These are phyloP conservation scores for Eucalyptus cladocalyx DNA, from an alignment of 345 rosid species.

Conservation along the genomic window DNA sequence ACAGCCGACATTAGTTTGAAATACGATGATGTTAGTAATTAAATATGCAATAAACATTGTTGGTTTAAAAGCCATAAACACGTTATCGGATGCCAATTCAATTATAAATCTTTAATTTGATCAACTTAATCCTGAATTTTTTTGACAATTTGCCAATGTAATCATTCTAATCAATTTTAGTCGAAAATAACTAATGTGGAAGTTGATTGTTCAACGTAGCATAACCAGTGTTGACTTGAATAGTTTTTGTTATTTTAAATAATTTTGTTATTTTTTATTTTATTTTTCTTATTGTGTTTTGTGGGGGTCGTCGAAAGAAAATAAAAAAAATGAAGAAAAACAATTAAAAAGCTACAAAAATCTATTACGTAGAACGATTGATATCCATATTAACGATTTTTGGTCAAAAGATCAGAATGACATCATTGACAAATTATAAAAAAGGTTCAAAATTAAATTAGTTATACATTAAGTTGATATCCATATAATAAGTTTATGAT, in stretches of 20 bases:
- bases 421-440: accelerated
- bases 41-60: not conserved
- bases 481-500: accelerated
- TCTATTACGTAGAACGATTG: accelerated
- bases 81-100: accelerated
- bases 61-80: not conserved
- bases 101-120: accelerated
- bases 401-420: no score
- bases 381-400: accelerated
- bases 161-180: accelerated
- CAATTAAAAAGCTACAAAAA: not conserved
- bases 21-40: not conserved
- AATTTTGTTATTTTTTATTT: not conserved
- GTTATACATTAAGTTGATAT: accelerated
- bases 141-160: accelerated
- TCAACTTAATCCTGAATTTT: accelerated
- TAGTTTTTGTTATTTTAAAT: accelerated
- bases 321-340: not conserved
- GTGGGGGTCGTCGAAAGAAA: not conserved
- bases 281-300: not conserved
- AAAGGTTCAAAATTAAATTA: accelerated
- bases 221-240: accelerated
- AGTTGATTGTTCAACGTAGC: accelerated
- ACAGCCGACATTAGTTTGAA: not conserved
- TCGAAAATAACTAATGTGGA: accelerated